These are phyloP conservation scores for Xenoacremonium recifei DNA, from an alignment of 2,329 filamentous ascomycete species.

Conservation along the genomic window DNA sequence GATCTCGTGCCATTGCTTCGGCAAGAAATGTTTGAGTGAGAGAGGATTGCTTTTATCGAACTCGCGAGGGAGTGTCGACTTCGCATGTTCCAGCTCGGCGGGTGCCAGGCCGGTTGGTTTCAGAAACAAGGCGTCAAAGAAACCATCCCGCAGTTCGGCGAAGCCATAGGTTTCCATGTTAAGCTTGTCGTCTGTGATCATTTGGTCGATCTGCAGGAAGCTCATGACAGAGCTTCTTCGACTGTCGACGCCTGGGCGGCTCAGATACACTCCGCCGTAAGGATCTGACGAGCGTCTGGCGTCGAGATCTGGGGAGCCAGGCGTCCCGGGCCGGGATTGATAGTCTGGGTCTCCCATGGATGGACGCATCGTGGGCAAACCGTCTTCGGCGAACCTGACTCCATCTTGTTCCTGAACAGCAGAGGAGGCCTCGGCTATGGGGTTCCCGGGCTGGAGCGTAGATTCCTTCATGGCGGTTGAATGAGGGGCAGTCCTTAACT, in stretches of 20 bases:
- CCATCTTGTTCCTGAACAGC: too few relatives aligned
- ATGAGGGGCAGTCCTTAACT: too few relatives aligned
- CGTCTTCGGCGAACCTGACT: too few relatives aligned
- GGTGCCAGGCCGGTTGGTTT: conserved; percentile 38
- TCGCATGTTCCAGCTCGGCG: conserved; percentile 38
- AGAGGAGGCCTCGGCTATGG: too few relatives aligned
- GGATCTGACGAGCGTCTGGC: conserved; percentile 5
- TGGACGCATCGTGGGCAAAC: too few relatives aligned
- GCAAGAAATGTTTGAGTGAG: conserved; percentile 45
- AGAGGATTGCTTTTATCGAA: conserved; percentile 48
- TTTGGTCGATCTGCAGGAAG: conserved; percentile 32
- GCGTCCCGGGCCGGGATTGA: conserved; percentile 12
- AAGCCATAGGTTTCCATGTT: conserved; percentile 42
- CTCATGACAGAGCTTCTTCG: conserved; percentile 29
- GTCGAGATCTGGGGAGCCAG: neutral
- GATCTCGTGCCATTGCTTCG: conserved; percentile 45
- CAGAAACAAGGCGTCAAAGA: conserved; percentile 49
- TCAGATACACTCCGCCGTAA: conserved; percentile 11
- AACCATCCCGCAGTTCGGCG: conserved; percentile 43
- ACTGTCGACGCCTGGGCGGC: conserved; percentile 20
- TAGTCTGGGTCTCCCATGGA: neutral
- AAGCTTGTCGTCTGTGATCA: conserved; percentile 33
- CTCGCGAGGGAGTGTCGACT: conserved; percentile 43
- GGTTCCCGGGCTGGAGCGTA: too few relatives aligned
- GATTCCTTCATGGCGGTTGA: too few relatives aligned